Evolutionary conservation across 2,329 filamentous ascomycete species (phyloP).

Genomic region (Chalara sp.): DNA sequence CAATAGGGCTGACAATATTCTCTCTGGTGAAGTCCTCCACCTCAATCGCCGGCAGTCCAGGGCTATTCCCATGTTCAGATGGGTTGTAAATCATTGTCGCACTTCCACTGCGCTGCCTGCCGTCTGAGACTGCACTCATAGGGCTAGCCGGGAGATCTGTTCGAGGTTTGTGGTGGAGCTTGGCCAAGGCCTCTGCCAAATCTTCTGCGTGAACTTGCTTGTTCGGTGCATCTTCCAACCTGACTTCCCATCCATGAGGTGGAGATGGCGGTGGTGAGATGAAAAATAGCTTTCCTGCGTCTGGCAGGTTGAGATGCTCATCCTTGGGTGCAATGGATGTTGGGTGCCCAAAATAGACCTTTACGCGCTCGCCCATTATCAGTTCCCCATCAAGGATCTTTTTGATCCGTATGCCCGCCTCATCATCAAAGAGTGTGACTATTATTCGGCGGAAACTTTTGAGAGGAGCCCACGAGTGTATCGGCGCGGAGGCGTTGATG

Average conservation of each 20-base stretch:
- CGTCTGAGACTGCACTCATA: conserved; percentile 28
- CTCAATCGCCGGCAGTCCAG: conserved; percentile 55
- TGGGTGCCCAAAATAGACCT: conserved; percentile 61
- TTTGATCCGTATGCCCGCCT: conserved; percentile 64
- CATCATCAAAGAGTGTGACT: conserved; percentile 66
- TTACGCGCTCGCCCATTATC: conserved; percentile 62
- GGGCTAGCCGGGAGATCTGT: conserved; percentile 35
- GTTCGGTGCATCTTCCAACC: conserved; percentile 62
- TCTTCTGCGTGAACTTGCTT: conserved; percentile 65
- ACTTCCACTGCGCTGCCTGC: conserved; percentile 47
- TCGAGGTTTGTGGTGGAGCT: conserved; percentile 42
- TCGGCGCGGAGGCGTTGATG: conserved; percentile 60
- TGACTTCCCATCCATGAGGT: conserved; percentile 63
- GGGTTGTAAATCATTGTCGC: conserved; percentile 62
- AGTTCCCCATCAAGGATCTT: conserved; percentile 67
- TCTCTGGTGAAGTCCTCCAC: conserved; percentile 61
- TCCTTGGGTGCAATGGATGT: conserved; percentile 49
- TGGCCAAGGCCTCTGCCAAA: conserved; percentile 58
- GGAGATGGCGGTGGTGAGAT: conserved; percentile 64
- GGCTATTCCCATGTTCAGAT: conserved; percentile 45
- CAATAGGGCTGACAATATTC: conserved; percentile 33
- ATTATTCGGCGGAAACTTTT: conserved; percentile 79
- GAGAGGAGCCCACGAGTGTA: conserved; percentile 73
- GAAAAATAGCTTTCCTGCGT: conserved; percentile 67
- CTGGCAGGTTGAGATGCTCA: conserved; percentile 57